Evolutionary conservation across 345 rosid genomes (phyloP).

Genomic region (Lepidium aucheri): DNA sequence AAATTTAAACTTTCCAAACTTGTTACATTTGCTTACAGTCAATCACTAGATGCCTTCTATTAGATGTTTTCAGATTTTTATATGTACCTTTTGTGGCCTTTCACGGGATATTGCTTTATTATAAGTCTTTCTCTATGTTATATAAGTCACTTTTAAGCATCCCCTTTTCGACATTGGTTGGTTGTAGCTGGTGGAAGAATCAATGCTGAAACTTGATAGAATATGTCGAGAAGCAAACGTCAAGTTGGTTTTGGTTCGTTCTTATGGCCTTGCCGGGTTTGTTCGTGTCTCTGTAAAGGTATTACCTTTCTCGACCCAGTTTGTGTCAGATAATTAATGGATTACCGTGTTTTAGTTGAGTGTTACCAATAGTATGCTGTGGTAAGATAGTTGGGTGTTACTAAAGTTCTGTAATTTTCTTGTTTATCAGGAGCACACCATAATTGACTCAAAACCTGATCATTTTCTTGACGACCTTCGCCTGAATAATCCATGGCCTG

Average conservation of each 20-base stretch:
- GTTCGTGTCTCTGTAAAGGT: constrained; percentile 91
- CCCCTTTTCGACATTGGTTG: neutral
- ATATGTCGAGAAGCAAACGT: constrained; percentile 84
- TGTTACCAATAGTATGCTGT: neutral
- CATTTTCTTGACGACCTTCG: constrained; percentile 95
- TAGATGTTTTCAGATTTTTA: neutral
- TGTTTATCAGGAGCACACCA: constrained; percentile 71
- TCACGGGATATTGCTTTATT: neutral
- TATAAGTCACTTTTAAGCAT: neutral
- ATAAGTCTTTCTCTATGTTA: neutral
- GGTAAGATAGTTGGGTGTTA: neutral
- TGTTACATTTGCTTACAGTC: neutral
- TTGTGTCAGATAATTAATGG: neutral
- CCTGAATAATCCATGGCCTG: constrained; percentile 93
- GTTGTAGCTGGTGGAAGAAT: constrained; percentile 76
- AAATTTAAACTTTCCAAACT: neutral
- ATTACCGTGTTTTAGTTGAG: neutral
- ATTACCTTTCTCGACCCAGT: constrained; percentile 5
- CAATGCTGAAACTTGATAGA: constrained; percentile 77
- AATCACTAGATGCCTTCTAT: neutral
- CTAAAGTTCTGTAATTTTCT: neutral
- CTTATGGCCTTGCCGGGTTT: constrained; percentile 89
- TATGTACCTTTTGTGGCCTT: neutral
- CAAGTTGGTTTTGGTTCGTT: constrained; percentile 84
- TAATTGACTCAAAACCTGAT: constrained; percentile 94